phyloP scores from a whole-genome alignment of 768 basidiomycete genomes.

The Lepiota brunneoincarnata region DNA sequence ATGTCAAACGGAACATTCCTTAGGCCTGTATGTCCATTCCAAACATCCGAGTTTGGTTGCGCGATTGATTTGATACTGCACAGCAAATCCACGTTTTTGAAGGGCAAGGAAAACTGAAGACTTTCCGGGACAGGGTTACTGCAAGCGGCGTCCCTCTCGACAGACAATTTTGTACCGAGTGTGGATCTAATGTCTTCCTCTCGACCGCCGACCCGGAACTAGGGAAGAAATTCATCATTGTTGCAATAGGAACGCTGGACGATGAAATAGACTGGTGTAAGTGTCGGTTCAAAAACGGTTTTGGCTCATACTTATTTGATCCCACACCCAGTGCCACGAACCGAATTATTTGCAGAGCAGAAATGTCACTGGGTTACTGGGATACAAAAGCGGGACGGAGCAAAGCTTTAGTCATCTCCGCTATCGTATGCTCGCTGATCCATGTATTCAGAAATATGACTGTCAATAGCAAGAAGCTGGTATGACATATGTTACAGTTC shows the following conservation, averaged over 20 bases:
- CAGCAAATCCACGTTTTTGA: slow-evolving; percentile 26
- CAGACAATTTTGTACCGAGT: slow-evolving; percentile 32
- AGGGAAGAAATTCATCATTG: slow-evolving; percentile 19
- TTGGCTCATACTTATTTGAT: background rate
- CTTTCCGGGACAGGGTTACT: slow-evolving; percentile 27
- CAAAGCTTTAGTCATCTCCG: too few species aligned
- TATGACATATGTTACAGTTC: too few species aligned
- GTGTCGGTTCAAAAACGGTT: background rate
- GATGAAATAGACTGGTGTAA: slow-evolving; percentile 26
- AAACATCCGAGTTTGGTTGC: background rate
- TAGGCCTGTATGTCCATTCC: slow-evolving; percentile 24
- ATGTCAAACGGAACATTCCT: slow-evolving; percentile 36
- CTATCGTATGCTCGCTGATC: too few species aligned
- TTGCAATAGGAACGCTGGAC: slow-evolving; percentile 30
- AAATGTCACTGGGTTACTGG: slow-evolving; percentile 16
- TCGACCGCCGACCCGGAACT: slow-evolving; percentile 14
- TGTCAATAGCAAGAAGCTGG: too few species aligned
- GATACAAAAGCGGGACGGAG: background rate
- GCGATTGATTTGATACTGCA: background rate
- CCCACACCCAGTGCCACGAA: slow-evolving; percentile 23
- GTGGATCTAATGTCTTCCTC: slow-evolving; percentile 36
- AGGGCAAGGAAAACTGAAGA: slow-evolving; percentile 26
- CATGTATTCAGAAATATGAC: too few species aligned
- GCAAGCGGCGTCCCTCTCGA: slow-evolving; percentile 26
- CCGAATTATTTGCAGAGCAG: slow-evolving; percentile 24